These are phyloP conservation scores for Lanmaoa pseudosensibilis DNA, from an alignment of 768 basidiomycete species.

Conservation along the genomic window DNA sequence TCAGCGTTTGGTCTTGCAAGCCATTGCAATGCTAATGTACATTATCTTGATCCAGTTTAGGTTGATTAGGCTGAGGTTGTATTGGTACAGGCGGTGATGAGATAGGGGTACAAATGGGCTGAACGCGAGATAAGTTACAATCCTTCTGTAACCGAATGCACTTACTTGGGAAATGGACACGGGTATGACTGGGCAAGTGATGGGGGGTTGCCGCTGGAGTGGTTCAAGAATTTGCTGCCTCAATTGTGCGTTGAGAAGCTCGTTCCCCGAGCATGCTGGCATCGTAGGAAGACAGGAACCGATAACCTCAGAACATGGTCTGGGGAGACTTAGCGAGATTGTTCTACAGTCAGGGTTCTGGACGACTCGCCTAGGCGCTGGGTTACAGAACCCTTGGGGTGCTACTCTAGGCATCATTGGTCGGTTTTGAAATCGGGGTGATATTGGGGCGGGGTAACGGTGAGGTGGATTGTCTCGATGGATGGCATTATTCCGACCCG, in stretches of 20 bases:
- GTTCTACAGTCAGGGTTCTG: background rate
- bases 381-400: background rate
- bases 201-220: background rate
- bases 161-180: background rate
- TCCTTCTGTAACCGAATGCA: background rate
- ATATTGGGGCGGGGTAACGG: background rate
- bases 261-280: background rate
- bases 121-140: background rate
- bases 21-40: background rate
- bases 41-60: background rate
- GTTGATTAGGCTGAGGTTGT: background rate
- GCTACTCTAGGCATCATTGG: background rate
- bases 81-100: background rate
- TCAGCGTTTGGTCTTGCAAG: background rate
- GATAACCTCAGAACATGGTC: background rate
- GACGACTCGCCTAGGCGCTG: constrained; percentile 8
- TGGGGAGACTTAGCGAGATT: background rate
- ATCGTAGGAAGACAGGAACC: background rate
- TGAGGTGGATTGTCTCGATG: background rate
- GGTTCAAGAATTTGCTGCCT: background rate
- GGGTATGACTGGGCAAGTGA: background rate
- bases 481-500: background rate
- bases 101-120: constrained; percentile 2
- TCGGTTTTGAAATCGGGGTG: constrained; percentile 8
- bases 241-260: background rate